Evolutionary conservation across 164 flowering plant species (phyloP), one percentile per base, ranked within the genome.

Genomic region (Aristolochia californica): DNA sequence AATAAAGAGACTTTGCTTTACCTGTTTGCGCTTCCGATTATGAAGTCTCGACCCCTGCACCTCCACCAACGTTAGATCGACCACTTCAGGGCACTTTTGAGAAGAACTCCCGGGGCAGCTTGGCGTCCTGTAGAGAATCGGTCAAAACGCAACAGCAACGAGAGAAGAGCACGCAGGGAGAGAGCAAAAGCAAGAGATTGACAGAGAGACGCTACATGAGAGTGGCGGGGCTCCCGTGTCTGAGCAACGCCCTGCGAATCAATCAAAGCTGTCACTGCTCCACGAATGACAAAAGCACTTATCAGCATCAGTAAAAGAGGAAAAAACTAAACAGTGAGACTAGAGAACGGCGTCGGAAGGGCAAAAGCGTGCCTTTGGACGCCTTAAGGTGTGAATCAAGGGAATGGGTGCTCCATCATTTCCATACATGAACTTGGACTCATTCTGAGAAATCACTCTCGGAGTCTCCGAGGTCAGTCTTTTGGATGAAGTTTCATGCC

Each of bases 1-100:
- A 4, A 48, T 18, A 12, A n/a, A 8, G 2, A 48, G 12, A 48
- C 15, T 18, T 48, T n/a, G 10, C 40, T 34, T 34, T 48, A 48
- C 51, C 51, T 18, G 51, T 9, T 48, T 48, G 51, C 51, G 51
- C 51, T 48, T 48, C 22, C 51, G 51, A 8, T 48, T 48, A 10
- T 22, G 17, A 2, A 12, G 2, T 5, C 51, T 48, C 22, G 51
- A n/a, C 2, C 23, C 51, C 21, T 34, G 40, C 7, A 48, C 51
- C 20, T 48, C 51, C 22, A 18, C 51, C 4, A 22, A 22, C 20
- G 51, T 18, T 22, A 48, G n/a, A 48, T 48, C 51, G 51, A 48
- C n/a, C 20, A 48, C 51, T 22, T 48, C 51, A 5, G 51, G 23
- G 23, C 51, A 0, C 21, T n/a, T 17, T 12, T 18, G 7, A 12